Evolutionary conservation across 805 yeast genomes (phyloP).

Genomic region (Candida ovalis): DNA sequence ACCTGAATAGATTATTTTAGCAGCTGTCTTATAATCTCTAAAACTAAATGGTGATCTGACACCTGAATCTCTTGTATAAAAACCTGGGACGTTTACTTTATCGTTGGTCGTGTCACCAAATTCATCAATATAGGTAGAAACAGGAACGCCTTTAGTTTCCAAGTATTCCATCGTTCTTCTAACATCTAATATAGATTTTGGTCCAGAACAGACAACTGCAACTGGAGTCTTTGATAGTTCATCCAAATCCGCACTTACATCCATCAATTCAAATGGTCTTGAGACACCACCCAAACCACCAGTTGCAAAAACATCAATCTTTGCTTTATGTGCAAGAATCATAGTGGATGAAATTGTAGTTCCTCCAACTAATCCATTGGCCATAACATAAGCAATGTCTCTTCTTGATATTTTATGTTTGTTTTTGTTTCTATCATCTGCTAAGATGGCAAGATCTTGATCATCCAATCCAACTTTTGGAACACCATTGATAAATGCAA

Average conservation of each 20-base stretch:
- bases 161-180: slow-evolving; percentile 77
- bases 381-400: slow-evolving; percentile 71
- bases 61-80: slow-evolving; percentile 75
- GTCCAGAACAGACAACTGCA: slow-evolving; percentile 90
- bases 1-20: slow-evolving; percentile 51
- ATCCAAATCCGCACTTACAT: slow-evolving; percentile 81
- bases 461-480: slow-evolving; percentile 64
- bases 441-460: slow-evolving; percentile 48
- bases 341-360: slow-evolving; percentile 89
- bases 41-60: slow-evolving; percentile 66
- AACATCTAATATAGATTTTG: slow-evolving; percentile 80
- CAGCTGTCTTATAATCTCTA: slow-evolving; percentile 52
- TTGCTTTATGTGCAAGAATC: slow-evolving; percentile 72
- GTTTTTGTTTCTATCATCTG: slow-evolving; percentile 28
- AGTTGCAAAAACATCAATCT: slow-evolving; percentile 83
- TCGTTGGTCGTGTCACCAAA: slow-evolving; percentile 40
- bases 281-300: slow-evolving; percentile 95
- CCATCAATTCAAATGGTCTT: slow-evolving; percentile 70
- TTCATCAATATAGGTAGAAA: slow-evolving; percentile 48
- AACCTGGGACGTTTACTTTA: slow-evolving; percentile 65
- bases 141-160: slow-evolving; percentile 90
- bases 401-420: slow-evolving; percentile 72
- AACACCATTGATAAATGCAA: slow-evolving; percentile 68
- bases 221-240: slow-evolving; percentile 81
- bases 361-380: slow-evolving; percentile 67